Percentiles rank a stretch among this genome's conserved stretches.
phyloP scores from a whole-genome alignment of 768 basidiomycete species.

The Neoboletus magnificus region DNA sequence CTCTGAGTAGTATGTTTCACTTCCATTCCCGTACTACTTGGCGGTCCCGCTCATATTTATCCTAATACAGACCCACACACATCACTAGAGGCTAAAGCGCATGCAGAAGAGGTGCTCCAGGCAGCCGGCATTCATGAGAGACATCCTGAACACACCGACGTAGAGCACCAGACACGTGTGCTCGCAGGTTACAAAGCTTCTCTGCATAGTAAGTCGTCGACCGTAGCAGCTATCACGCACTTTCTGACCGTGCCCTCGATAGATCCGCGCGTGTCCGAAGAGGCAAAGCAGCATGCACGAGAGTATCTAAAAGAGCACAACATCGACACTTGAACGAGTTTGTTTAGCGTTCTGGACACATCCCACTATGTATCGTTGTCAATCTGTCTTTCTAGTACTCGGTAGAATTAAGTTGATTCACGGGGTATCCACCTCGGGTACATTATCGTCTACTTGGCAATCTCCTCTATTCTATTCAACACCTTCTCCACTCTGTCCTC shows the following conservation, averaged over 20 bases:
- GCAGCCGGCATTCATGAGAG: slow-evolving; percentile 40
- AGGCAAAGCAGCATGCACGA: slow-evolving; percentile 47
- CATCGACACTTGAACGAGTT: slow-evolving; percentile 11
- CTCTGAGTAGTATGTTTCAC: slow-evolving; percentile 37
- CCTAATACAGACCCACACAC: slow-evolving; percentile 36
- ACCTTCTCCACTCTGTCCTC: slow-evolving; percentile 55
- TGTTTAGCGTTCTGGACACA: neutral
- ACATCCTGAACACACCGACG: slow-evolving; percentile 28
- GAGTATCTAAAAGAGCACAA: slow-evolving; percentile 36
- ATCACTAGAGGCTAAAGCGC: slow-evolving; percentile 48
- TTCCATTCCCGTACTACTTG: too few species aligned
- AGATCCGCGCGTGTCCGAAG: slow-evolving; percentile 48
- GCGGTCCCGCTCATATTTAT: neutral
- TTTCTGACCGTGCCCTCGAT: neutral
- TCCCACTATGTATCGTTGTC: neutral
- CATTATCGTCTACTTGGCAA: slow-evolving; percentile 18
- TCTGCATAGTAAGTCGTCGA: slow-evolving; percentile 39
- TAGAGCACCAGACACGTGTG: slow-evolving; percentile 45
- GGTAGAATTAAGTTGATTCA: neutral
- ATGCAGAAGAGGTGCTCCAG: slow-evolving; percentile 51
- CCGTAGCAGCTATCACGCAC: neutral
- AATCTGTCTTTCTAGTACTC: neutral
- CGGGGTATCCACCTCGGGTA: slow-evolving; percentile 3
- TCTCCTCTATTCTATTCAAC: slow-evolving; percentile 40
- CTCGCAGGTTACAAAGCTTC: slow-evolving; percentile 58